Evolutionary conservation across 208 protist genomes (phyloP).

Genomic region (Wallacemonas sp.): DNA sequence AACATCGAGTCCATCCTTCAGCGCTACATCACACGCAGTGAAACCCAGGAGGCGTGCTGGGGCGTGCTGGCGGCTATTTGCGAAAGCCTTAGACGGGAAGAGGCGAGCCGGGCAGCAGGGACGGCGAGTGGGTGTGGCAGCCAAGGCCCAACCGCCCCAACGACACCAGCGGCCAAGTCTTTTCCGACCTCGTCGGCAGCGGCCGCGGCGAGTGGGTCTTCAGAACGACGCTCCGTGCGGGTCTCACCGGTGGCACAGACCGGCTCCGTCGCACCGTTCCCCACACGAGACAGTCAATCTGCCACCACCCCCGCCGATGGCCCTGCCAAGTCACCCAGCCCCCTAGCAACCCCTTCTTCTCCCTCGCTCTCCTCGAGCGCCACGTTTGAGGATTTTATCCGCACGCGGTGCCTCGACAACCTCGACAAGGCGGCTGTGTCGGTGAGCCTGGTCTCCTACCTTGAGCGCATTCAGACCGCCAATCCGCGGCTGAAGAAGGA

Average conservation of each 20-base stretch:
- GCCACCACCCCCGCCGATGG: background rate
- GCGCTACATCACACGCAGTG: slow-evolving; percentile 81
- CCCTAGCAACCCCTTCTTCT: background rate
- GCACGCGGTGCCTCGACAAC: slow-evolving; percentile 59
- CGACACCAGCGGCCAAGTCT: slow-evolving; percentile 12
- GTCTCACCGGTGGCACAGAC: background rate
- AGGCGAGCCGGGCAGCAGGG: slow-evolving; percentile 4
- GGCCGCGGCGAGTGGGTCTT: slow-evolving; percentile 7
- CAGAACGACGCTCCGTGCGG: background rate
- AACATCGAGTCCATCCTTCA: slow-evolving; percentile 88
- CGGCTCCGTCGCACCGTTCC: background rate
- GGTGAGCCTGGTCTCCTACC: slow-evolving; percentile 56
- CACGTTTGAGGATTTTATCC: slow-evolving; percentile 65
- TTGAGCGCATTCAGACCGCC: slow-evolving; percentile 48
- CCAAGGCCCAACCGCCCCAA: background rate
- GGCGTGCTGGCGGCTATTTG: slow-evolving; percentile 83
- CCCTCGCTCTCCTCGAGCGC: slow-evolving; percentile 13
- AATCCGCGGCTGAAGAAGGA: slow-evolving; percentile 49
- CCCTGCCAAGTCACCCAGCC: background rate
- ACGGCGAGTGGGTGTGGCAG: background rate
- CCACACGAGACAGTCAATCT: background rate
- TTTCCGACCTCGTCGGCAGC: slow-evolving; percentile 20
- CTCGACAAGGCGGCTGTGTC: slow-evolving; percentile 67
- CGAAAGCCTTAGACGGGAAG: slow-evolving; percentile 10
- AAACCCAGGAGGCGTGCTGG: slow-evolving; percentile 91